Base-by-base conservation (phyloP, 2,329 filamentous ascomycete genomes). In the Fusarium azukiicola region DNA sequence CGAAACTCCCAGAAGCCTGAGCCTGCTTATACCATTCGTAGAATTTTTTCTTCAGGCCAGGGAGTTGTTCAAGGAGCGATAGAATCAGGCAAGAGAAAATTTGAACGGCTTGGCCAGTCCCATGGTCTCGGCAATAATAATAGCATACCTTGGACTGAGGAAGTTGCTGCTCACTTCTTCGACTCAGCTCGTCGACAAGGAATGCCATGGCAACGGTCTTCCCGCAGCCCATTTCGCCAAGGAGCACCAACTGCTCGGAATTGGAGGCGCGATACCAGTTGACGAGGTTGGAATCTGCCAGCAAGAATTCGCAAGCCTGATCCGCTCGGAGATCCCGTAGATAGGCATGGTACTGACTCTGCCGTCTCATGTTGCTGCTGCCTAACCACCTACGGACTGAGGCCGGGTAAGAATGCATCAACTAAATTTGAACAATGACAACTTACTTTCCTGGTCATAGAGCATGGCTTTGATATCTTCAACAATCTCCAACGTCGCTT, bases 81-180 rank as follows among this genome's bases (percentile, higher is more conserved):
- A 73, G 68, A 36, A 78, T 74, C 1, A 72, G 47, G 27, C 49
- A 46, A 32, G 69, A 71, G 10, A 71, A 32, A 54, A 71, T 67
- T 27, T 66, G 32, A 38, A 56, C 21, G 21, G 69, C 58, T 19
- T 66, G 73, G n/a, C 79, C 80, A 44, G 79, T 83, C 54, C 80
- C 77, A 44, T 80, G 72, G 61, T 82, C 72, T 44, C 70, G 79
- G 69, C 82, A 85, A 74, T 85, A 85, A 73, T 84, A 80, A 72
- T 81, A 84, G 75, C 80, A 84, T 54, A 84, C 54, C 64, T 82
- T 83, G 52, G 81, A 75, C 52, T 72, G 69, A 27, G 79, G 74
- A 21, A 77, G 40, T 63, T 71, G 72, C 17, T 73, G 67, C 71
- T 72, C 64, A 56, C 46, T 76, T 54, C 74, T 61, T 70, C 68